phyloP scores from a whole-genome alignment of 345 rosid genomes.

The Brassica incana region DNA sequence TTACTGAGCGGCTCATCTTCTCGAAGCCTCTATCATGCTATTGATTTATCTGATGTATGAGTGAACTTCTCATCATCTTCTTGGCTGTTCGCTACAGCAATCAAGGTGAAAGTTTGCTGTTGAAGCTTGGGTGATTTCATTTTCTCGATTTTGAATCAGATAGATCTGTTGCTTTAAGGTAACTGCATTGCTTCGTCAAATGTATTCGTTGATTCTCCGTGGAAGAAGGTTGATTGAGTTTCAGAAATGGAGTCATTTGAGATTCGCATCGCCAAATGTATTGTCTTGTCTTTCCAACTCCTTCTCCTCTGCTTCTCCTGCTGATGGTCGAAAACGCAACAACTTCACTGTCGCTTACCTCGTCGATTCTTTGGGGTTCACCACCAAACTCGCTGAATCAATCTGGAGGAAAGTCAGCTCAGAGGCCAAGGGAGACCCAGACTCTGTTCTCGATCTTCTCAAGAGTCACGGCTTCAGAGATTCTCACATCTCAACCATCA shows the following conservation, averaged over 20 bases:
- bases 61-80: neutral
- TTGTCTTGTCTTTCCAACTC: neutral
- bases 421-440: neutral
- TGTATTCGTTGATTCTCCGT: neutral
- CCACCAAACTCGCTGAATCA: conserved; percentile 14
- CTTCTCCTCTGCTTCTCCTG: neutral
- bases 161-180: neutral
- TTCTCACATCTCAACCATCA: neutral
- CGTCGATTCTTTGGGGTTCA: conserved; percentile 31
- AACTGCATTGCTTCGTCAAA: neutral
- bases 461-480: neutral
- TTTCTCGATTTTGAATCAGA: neutral
- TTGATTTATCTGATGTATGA: neutral
- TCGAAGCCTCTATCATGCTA: no score
- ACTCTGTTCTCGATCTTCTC: neutral
- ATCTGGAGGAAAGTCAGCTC: neutral
- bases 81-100: no score
- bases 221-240: neutral
- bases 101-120: no score
- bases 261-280: neutral
- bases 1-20: no score
- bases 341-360: conserved; percentile 23
- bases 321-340: neutral
- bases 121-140: neutral
- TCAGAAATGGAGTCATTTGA: neutral